Evolutionary conservation across 805 yeast genomes (phyloP).

Genomic region (Phaffomyces antillensis): DNA sequence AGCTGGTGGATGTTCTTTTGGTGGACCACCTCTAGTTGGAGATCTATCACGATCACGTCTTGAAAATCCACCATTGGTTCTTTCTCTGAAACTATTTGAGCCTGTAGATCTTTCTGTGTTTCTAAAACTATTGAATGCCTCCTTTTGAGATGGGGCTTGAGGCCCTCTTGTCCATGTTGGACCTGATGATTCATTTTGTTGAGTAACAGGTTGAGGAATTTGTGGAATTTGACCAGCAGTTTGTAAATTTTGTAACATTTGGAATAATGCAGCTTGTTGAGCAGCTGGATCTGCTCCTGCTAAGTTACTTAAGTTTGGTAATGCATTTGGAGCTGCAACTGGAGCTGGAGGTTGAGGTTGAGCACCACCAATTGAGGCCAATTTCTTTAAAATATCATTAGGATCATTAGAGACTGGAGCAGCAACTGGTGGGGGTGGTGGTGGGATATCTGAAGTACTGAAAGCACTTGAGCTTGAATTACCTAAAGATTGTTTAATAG

Average conservation of each 20-base stretch:
- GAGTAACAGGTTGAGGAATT: conserved; percentile 9
- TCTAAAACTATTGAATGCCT: conserved; percentile 20
- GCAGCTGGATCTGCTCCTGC: conserved; percentile 23
- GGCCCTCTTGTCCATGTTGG: conserved; percentile 6
- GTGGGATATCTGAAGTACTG: too few species aligned
- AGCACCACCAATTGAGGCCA: conserved; percentile 41
- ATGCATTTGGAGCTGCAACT: conserved; percentile 6
- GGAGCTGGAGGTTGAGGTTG: conserved; percentile 7
- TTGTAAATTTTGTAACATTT: conserved; percentile 30
- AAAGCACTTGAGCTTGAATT: conserved; percentile 27
- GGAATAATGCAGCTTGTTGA: conserved; percentile 36
- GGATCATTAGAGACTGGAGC: conserved; percentile 38
- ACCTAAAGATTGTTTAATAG: conserved; percentile 46
- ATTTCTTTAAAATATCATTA: conserved; percentile 59
- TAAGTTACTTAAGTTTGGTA: conserved; percentile 12
- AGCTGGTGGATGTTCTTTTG: conserved; percentile 22
- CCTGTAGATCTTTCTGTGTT: conserved; percentile 15
- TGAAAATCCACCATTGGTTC: conserved; percentile 11
- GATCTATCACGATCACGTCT: conserved; percentile 25
- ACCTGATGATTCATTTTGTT: conserved; percentile 10
- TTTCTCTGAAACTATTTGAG: conserved; percentile 8
- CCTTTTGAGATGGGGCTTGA: conserved; percentile 18
- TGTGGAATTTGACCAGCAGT: conserved; percentile 22
- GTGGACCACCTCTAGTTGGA: conserved; percentile 16
- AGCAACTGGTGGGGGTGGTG: conserved; percentile 56